phyloP scores from a whole-genome alignment of 768 basidiomycete genomes.

The Lentinus brumalis region DNA sequence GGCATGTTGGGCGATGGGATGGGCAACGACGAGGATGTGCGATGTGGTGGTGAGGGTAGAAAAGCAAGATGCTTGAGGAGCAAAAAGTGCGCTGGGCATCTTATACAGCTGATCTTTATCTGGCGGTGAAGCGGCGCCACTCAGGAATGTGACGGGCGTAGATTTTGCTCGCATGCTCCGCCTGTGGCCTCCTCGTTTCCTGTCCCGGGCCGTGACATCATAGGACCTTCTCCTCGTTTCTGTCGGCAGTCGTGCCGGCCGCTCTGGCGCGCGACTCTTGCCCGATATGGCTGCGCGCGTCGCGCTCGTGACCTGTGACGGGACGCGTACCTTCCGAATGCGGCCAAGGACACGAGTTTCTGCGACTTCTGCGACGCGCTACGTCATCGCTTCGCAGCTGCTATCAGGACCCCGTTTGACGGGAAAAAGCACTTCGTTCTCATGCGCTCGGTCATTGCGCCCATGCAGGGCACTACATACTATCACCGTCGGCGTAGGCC shows the following conservation, averaged over 20 bases:
- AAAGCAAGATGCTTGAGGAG: slow-evolving; percentile 1
- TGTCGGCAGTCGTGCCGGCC: slow-evolving; percentile 4
- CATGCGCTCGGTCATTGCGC: background rate
- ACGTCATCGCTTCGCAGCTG: slow-evolving; percentile 8
- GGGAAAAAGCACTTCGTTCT: too few relatives aligned
- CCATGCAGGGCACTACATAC: background rate
- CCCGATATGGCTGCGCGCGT: slow-evolving; percentile 1
- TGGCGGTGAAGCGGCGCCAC: slow-evolving; percentile 14
- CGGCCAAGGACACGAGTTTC: slow-evolving; percentile 1
- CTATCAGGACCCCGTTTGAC: slow-evolving; percentile 16
- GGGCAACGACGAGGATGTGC: slow-evolving; percentile 9
- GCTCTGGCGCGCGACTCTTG: background rate
- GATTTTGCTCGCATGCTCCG: background rate
- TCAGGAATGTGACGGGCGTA: slow-evolving; percentile 1
- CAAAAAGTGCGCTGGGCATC: background rate
- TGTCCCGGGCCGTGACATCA: slow-evolving; percentile 21
- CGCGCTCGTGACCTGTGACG: slow-evolving; percentile 16
- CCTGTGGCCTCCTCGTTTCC: background rate
- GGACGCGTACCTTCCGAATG: slow-evolving; percentile 9
- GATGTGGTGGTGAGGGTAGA: slow-evolving; percentile 4
- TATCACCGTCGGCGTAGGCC: too few relatives aligned
- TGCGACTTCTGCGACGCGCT: slow-evolving; percentile 1
- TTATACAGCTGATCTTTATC: slow-evolving; percentile 25
- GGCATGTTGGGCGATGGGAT: slow-evolving; percentile 40
- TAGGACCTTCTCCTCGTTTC: slow-evolving; percentile 8